Evolutionary conservation across 2,329 filamentous ascomycete genomes (phyloP).

Genomic region (Polytolypa hystricis): DNA sequence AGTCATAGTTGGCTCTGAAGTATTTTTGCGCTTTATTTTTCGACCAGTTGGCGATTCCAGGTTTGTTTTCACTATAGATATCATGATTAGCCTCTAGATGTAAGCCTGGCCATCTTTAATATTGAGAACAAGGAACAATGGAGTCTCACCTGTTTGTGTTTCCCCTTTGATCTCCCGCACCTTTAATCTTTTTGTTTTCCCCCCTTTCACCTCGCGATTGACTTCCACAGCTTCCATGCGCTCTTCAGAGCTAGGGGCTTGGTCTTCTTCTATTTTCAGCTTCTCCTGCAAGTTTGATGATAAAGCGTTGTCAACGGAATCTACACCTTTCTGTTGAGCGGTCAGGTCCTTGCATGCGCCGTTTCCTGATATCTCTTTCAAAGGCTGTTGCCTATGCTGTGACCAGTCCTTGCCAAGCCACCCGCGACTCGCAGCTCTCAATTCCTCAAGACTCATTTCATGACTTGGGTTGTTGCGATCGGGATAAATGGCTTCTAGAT

Average conservation of each 20-base stretch:
- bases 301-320: slow-evolving; percentile 16
- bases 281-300: slow-evolving; percentile 23
- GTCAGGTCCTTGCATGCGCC: slow-evolving; percentile 14
- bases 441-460: slow-evolving; percentile 84
- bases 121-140: neutral
- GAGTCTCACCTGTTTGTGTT: slow-evolving; percentile 74
- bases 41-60: slow-evolving; percentile 78
- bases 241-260: slow-evolving; percentile 11
- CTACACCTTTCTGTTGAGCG: slow-evolving; percentile 12
- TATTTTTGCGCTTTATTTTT: slow-evolving; percentile 69
- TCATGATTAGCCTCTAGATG: no score
- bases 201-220: slow-evolving; percentile 20
- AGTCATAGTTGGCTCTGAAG: slow-evolving; percentile 88
- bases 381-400: slow-evolving; percentile 35
- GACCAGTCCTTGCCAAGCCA: slow-evolving; percentile 48
- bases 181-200: slow-evolving; percentile 59
- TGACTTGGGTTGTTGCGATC: slow-evolving; percentile 57
- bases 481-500: slow-evolving; percentile 76
- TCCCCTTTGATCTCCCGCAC: slow-evolving; percentile 71
- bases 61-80: slow-evolving; percentile 85
- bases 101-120: no score
- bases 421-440: slow-evolving; percentile 67
- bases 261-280: slow-evolving; percentile 17
- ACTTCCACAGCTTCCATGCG: slow-evolving; percentile 14
- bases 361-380: slow-evolving; percentile 42